A percentile compares a stretch with the other conserved stretches of the same genome.
phyloP scores from a whole-genome alignment of 306 rosid species.

The Leucaena leucocephala region DNA sequence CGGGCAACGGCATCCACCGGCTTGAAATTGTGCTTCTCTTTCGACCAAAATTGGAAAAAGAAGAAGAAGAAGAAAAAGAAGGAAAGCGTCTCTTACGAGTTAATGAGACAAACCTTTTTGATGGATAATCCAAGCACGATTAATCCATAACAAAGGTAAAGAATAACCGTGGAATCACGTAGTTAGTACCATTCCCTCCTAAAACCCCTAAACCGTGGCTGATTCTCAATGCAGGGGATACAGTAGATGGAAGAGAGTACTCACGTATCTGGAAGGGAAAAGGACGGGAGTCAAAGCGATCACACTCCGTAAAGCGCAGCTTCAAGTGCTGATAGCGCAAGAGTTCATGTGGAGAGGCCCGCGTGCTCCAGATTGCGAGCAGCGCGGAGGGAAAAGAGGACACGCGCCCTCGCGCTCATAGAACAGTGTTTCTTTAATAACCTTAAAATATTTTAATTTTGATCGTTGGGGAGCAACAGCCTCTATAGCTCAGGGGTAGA shows the following conservation, averaged over 20 bases:
- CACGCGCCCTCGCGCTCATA: background rate
- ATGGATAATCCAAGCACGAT: background rate
- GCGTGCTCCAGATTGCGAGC: background rate
- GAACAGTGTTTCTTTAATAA: too few species aligned
- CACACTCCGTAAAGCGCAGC: background rate
- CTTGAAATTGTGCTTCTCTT: background rate
- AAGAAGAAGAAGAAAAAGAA: too few species aligned
- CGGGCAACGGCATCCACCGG: background rate
- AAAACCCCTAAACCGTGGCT: background rate
- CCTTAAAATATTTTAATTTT: too few species aligned
- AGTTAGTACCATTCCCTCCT: background rate
- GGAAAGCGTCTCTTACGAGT: background rate
- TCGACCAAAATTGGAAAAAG: background rate
- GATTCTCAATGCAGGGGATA: background rate
- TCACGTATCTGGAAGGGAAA: background rate
- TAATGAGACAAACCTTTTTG: background rate
- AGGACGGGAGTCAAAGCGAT: background rate
- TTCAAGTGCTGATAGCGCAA: background rate
- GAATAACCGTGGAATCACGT: background rate
- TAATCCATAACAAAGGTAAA: background rate
- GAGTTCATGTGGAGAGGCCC: background rate
- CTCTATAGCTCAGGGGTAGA: slow-evolving; percentile 56
- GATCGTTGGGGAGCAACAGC: background rate
- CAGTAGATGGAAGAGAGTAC: background rate
- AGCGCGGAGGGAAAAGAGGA: background rate